A percentile compares a stretch with the other conserved stretches of the same genome.
These are phyloP conservation scores for Hypoxylon trugodes DNA, from an alignment of 495 filamentous ascomycete genomes.

Conservation along the genomic window DNA sequence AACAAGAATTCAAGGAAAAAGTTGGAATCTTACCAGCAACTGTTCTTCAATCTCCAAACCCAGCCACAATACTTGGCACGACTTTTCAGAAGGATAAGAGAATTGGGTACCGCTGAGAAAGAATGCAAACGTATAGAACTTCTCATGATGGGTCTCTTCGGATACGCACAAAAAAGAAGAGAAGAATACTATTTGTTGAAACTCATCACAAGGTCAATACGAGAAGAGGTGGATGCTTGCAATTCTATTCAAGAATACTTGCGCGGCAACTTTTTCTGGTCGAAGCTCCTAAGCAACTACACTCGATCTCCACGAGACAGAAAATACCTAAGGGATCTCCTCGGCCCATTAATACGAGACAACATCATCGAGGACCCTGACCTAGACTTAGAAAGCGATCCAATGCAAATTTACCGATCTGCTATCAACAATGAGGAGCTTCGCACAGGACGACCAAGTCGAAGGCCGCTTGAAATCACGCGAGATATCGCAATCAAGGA, in stretches of 20 bases:
- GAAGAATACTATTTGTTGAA: slow-evolving; percentile 98
- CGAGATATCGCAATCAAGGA: slow-evolving; percentile 93
- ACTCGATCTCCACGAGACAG: slow-evolving; percentile 90
- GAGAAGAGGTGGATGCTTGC: slow-evolving; percentile 84
- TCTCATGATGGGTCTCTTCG: slow-evolving; percentile 95
- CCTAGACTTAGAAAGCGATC: slow-evolving; percentile 94
- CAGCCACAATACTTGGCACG: slow-evolving; percentile 93
- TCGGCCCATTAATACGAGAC: slow-evolving; percentile 83
- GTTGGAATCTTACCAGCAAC: slow-evolving; percentile 94
- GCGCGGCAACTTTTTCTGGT: slow-evolving; percentile 92
- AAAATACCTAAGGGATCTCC: slow-evolving; percentile 85
- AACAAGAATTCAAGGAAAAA: slow-evolving; percentile 96
- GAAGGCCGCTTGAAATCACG: slow-evolving; percentile 78
- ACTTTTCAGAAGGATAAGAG: slow-evolving; percentile 83
- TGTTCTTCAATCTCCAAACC: slow-evolving; percentile 97
- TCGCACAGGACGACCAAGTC: slow-evolving; percentile 83
- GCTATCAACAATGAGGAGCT: slow-evolving; percentile 97
- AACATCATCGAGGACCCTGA: slow-evolving; percentile 91
- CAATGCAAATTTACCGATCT: slow-evolving; percentile 95
- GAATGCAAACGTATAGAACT: slow-evolving; percentile 91
- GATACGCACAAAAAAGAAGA: slow-evolving; percentile 93
- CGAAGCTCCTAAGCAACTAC: slow-evolving; percentile 84
- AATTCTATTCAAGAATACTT: slow-evolving; percentile 82
- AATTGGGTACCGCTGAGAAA: slow-evolving; percentile 86
- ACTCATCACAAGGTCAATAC: slow-evolving; percentile 80